Percentiles rank a stretch among this genome's conserved stretches.
phyloP scores from a whole-genome alignment of 192 early-diverging fungal species.

The Podila horticola region DNA sequence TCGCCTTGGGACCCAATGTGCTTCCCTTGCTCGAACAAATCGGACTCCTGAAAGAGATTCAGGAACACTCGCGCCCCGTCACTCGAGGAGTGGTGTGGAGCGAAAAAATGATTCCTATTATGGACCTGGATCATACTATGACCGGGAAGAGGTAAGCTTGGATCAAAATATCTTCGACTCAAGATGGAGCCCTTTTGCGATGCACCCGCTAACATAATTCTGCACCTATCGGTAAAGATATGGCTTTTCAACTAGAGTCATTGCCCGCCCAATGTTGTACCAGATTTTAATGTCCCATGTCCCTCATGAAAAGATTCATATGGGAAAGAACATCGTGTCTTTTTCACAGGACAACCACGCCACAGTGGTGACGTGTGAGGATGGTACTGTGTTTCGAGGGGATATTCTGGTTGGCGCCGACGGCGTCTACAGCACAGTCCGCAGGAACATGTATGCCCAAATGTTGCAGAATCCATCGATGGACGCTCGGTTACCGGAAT shows the following conservation, averaged over 20 bases:
- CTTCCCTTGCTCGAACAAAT: constrained; percentile 24
- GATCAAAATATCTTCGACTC: neutral
- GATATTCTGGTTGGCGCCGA: constrained; percentile 36
- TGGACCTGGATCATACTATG: constrained; percentile 28
- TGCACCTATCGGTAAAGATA: constrained; percentile 10
- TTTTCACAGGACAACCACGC: constrained; percentile 1
- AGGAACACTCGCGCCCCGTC: constrained; percentile 16
- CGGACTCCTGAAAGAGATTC: constrained; percentile 21
- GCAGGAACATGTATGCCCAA: constrained; percentile 14
- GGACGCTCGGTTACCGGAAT: constrained; percentile 1
- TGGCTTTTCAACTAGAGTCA: constrained; percentile 27
- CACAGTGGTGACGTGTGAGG: constrained; percentile 4
- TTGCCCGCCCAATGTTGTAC: constrained; percentile 22
- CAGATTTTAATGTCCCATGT: constrained; percentile 25
- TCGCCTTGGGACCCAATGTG: constrained; percentile 25
- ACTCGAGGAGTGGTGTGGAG: constrained; percentile 32
- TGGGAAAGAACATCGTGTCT: constrained; percentile 18
- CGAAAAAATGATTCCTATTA: constrained; percentile 30
- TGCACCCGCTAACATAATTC: neutral
- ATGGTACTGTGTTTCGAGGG: constrained; percentile 10
- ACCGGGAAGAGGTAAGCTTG: constrained; percentile 19
- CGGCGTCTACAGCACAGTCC: constrained; percentile 21
- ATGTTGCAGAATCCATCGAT: neutral
- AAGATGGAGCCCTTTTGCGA: neutral
- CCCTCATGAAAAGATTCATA: constrained; percentile 1